Evolutionary conservation across 2,329 filamentous ascomycete genomes (phyloP), one percentile per base, ranked within the genome.

Genomic region (Colletotrichum sp.): DNA sequence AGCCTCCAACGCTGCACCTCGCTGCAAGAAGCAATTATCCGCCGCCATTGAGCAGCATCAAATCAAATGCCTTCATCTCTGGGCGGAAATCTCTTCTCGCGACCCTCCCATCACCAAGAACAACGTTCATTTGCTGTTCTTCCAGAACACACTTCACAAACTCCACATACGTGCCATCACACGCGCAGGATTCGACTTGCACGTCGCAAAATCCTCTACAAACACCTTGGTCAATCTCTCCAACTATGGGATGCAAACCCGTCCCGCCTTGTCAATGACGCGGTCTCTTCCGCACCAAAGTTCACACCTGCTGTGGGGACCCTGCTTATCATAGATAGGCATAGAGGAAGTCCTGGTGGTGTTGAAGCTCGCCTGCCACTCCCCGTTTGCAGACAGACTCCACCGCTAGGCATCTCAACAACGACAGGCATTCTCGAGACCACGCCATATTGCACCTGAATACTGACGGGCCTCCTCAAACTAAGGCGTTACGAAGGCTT

Each of bases 241-340:
- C 28, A 39, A 32, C 43, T 28, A 30, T 18, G n/a, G 8, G 21
- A 18, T 12, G 39, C 12, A 67, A 78, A 75, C 68, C 77, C 77
- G 48, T 74, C 78, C 74, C 77, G 69, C 48, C 65, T 77, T 74
- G 67, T 78, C 78, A 78, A 71, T 77, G 77, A 79, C 16, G 18
- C 30, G 18, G 26, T 60, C 36, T 32, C 34, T n/a, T 28, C 9
- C 57, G 21, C 72, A 68, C 28, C 57, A 30, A 28, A 30, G 24
- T 4, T 32, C 30, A 34, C 30, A 26, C 8, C 18, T 68, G 48
- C 30, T 36, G 48, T 36, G 32, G 66, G 16, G 66, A 32, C 26
- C 32, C 26, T 61, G 26, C n/a, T 55, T 61, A 26, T n/a, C 28
- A 32, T n/a, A 61, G n/a, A 30, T n/a, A 30, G 57, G 57, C 57